Evolutionary conservation across 2,329 filamentous ascomycete species (phyloP), one percentile per base, ranked within the genome.

Genomic region (Fusarium nelsonii): DNA sequence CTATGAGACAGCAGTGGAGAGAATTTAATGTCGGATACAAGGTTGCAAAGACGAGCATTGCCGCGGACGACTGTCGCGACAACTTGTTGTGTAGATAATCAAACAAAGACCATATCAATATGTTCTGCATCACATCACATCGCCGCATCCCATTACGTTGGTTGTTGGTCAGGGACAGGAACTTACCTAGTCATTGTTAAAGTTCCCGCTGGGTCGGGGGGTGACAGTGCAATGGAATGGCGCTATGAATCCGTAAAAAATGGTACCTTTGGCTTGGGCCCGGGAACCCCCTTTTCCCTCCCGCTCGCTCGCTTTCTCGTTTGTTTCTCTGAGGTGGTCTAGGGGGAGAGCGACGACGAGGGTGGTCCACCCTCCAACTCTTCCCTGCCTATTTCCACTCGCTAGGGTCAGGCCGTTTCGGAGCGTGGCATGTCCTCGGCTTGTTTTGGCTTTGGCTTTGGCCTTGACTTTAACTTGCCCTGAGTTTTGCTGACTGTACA

Each of bases 281-380:
- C 62, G 61, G 71, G 59, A 67, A 63, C 48, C 54, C 66, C 69
- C 66, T 64, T 73, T 69, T 70, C 48, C 49, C 57, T 73, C 68
- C 63, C 63, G 64, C 58, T 55, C 58, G 53, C 58, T 49, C 45
- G 45, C 45, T 64, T 44, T 51, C 33, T 64, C 53, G 54, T 63
- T 63, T 68, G 65, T 70, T 71, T 67, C 60, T 50, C 46, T 37
- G 33, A 50, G 46, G 34, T 50, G 33, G 46, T 34, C 46, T 37
- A 50, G 33, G 46, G 46, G n/a, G 32, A 58, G 63, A 45, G 50
- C 48, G 46, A 50, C 20, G 33, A 33, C n/a, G 32, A 58, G 63
- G 45, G 50, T 51, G 46, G 39, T 54, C 49, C 43, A 28, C 44
- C 44, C 15, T 23, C 23, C 23, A 3, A 3, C 23, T 5, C 23